A percentile compares a stretch with the other conserved stretches of the same genome.
Conservation (phyloP, 768 basidiomycete species). For the Lactarius quietus region DNA sequence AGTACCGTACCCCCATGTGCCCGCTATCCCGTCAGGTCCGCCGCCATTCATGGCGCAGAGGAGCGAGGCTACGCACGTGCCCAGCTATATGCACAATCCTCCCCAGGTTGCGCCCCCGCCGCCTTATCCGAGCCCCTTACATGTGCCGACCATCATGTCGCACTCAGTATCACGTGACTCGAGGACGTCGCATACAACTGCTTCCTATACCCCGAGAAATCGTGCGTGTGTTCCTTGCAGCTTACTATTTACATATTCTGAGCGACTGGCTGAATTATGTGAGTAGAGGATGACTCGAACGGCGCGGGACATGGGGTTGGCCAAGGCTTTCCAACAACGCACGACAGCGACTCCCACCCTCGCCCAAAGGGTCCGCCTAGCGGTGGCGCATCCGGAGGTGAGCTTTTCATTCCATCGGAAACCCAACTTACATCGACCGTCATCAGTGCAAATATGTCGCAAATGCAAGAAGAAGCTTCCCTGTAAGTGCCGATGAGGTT, state of each 20-base stretch:
- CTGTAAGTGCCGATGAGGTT: background rate
- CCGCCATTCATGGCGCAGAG: background rate
- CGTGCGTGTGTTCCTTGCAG: background rate
- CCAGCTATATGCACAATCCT: background rate
- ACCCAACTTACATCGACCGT: background rate
- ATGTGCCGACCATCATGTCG: background rate
- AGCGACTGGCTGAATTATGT: background rate
- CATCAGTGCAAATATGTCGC: background rate
- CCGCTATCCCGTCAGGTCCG: background rate
- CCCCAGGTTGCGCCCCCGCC: background rate
- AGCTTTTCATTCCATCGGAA: background rate
- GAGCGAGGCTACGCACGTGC: background rate
- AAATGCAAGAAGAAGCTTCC: too few species aligned
- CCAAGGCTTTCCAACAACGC: background rate
- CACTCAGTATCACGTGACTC: background rate
- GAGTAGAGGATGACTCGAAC: background rate
- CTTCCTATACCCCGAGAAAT: background rate
- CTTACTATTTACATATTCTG: background rate
- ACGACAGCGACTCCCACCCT: rapidly evolving
- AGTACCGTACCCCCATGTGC: background rate
- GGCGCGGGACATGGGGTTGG: background rate
- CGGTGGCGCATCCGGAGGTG: background rate
- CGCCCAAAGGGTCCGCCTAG: background rate
- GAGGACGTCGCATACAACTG: too few species aligned
- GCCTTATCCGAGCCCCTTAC: background rate